These are phyloP conservation scores for Rosa rugosa DNA, from an alignment of 306 rosid genomes.

Conservation along the genomic window DNA sequence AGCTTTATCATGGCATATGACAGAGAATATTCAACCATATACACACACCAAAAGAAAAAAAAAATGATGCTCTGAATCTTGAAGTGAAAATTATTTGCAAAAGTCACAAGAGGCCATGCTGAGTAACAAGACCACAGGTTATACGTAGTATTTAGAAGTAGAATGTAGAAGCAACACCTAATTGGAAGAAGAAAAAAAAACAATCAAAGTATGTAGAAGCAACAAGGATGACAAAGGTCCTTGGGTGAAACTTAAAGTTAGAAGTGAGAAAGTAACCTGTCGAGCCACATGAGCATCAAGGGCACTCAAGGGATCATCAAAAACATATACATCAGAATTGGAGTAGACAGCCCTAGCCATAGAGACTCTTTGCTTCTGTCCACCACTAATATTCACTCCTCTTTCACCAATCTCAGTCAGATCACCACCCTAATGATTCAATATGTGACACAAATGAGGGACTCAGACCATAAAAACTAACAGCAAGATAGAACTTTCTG, in stretches of 20 bases:
- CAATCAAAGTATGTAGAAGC: neutral
- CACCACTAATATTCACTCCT: conserved; percentile 87
- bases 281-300: conserved; percentile 80
- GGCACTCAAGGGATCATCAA: conserved; percentile 86
- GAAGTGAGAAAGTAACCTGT: conserved; percentile 47
- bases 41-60: too few relatives aligned
- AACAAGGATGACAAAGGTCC: neutral
- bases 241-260: conserved; percentile 1
- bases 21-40: too few relatives aligned
- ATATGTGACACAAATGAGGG: conserved; percentile 25
- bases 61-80: too few relatives aligned
- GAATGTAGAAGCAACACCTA: too few relatives aligned
- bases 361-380: conserved; percentile 86
- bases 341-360: conserved; percentile 84
- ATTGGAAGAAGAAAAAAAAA: too few relatives aligned
- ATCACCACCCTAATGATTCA: conserved; percentile 56
- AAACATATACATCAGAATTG: conserved; percentile 64
- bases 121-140: too few relatives aligned
- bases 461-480: conserved; percentile 12
- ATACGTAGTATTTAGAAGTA: too few relatives aligned
- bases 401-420: conserved; percentile 90
- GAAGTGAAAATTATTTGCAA: too few relatives aligned
- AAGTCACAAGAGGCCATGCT: too few relatives aligned
- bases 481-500: conserved; percentile 9
- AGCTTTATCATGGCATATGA: too few relatives aligned